Conservation (phyloP, 768 basidiomycete genomes). For the Ramaria sp. region DNA sequence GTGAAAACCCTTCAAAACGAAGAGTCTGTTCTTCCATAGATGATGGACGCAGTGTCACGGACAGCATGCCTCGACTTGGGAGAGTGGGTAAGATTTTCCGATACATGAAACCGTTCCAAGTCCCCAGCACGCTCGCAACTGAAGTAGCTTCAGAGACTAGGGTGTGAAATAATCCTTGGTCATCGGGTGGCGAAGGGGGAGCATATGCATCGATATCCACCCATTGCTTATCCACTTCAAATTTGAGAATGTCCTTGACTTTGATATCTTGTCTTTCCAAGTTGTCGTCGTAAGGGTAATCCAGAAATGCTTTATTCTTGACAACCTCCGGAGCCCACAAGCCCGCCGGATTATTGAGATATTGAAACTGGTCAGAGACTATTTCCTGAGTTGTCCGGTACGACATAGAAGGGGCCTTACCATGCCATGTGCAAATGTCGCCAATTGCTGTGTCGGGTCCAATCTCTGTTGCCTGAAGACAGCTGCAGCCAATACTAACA, state of each 20-base stretch:
- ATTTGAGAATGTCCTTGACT: slow-evolving; percentile 14
- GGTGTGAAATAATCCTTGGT: background rate
- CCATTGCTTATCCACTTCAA: slow-evolving; percentile 13
- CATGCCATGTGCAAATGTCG: slow-evolving; percentile 16
- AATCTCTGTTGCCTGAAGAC: slow-evolving; percentile 17
- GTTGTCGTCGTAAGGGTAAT: slow-evolving; percentile 15
- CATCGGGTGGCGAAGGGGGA: background rate
- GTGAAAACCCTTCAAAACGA: slow-evolving; percentile 4
- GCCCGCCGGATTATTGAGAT: background rate
- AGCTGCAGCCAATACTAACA: slow-evolving; percentile 6
- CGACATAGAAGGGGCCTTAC: slow-evolving; percentile 10
- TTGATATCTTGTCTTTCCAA: slow-evolving; percentile 14
- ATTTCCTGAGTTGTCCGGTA: slow-evolving; percentile 4
- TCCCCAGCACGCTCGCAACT: slow-evolving; percentile 12
- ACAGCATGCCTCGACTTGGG: slow-evolving; percentile 8
- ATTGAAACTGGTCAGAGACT: background rate
- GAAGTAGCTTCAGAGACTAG: background rate
- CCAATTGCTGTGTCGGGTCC: slow-evolving; percentile 17
- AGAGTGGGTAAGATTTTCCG: background rate
- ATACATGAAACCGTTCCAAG: slow-evolving; percentile 18
- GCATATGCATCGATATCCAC: slow-evolving; percentile 15
- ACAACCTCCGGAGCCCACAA: background rate
- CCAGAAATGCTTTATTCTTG: background rate
- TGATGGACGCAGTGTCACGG: slow-evolving; percentile 4
- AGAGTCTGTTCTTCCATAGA: slow-evolving; percentile 10